Evolutionary conservation across 805 yeast genomes (phyloP), one percentile per base, ranked within the genome.

Genomic region (Pichia scutulata): DNA sequence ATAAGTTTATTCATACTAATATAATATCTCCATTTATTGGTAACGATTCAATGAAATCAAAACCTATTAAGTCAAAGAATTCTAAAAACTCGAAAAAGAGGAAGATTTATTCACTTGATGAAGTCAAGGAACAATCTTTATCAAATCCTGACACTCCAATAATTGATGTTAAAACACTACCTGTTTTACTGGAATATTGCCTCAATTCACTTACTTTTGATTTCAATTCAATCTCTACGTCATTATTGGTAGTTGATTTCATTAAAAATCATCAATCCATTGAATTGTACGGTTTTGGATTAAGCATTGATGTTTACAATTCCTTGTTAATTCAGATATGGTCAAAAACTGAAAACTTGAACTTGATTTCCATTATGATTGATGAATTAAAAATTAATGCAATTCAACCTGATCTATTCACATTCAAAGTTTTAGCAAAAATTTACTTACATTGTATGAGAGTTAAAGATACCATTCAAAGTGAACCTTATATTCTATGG

Each of bases 321-420:
- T 47, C 61, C 2, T 36, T 67, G 9, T 24, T 67, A 1, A 37
- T 44, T 12, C 67, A 61, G 25, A 42, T 55, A 2, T 67, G 70
- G 70, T 50, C 53, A 0, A 57, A 58, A 25, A 58, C 69, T 0
- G 56, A 57, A 33, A 63, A 65, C 44, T 39, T 66, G 7, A 57
- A 57, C 16, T 39, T 61, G 19, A 50, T 67, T 9, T 48, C 55
- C 7, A 48, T 46, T 5, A 33, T 67, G 13, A 51, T 64, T 23
- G 63, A 63, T 24, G 70, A 67, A 51, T 50, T 67, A 45, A 41
- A 52, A 14, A 52, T 55, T 39, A 67, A 65, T 48, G 69, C 67
- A 1, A 60, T 67, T 24, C 58, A 55, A 26, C 67, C 66, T 6
- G 64, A 67, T 42, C 30, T 63, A 12, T 48, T 55, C 13, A 65